Base-by-base conservation (phyloP, 768 basidiomycete species). In the Lentinus tigrinus region DNA sequence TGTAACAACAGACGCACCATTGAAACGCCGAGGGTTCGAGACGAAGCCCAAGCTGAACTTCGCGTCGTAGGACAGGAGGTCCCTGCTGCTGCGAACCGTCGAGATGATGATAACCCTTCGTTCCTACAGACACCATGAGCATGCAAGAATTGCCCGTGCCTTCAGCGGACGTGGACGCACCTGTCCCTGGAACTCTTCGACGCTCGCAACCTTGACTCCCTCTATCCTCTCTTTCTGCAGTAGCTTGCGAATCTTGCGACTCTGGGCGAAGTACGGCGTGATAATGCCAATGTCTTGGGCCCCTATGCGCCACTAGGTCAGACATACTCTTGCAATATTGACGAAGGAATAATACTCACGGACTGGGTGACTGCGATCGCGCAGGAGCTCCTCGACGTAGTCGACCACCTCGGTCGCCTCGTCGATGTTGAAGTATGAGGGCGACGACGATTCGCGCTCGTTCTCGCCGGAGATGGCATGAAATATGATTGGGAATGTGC, bases 151-250 rank as follows among this genome's bases (percentile, higher is more conserved):
- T n/a, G 4, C 1, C 21, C 11, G 31, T 1, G 21, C 10, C 19
- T 3, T 14, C 36, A 3, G 6, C 5, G 53, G 17, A 13, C 17
- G 7, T 1, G 26, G 2, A 47, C 72, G 19, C 23, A 76, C 76
- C 63, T 76, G 74, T 21, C 76, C 76, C 55, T 77, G 76, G 66
- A 75, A 76, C 43, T 75, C 72, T 62, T 77, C 76, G 4, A 75
- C 75, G 26, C 67, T 73, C 7, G 71, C 74, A 9, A 76, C 74
- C 43, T 70, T 72, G 44, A 74, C 53, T 2, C 55, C 64, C 6
- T 53, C 52, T 21, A 65, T 46, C 8, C 63, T 59, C 5, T n/a
- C 54, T 2, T 19, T 16, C 27, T 58, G 63, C 28, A 78, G 51
- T 4, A 68, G 42, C 11, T 48, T 51, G 21, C 71, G 63, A 8